Evolutionary conservation across 2,329 filamentous ascomycete genomes (phyloP).

Genomic region (Chaetomium globosum): DNA sequence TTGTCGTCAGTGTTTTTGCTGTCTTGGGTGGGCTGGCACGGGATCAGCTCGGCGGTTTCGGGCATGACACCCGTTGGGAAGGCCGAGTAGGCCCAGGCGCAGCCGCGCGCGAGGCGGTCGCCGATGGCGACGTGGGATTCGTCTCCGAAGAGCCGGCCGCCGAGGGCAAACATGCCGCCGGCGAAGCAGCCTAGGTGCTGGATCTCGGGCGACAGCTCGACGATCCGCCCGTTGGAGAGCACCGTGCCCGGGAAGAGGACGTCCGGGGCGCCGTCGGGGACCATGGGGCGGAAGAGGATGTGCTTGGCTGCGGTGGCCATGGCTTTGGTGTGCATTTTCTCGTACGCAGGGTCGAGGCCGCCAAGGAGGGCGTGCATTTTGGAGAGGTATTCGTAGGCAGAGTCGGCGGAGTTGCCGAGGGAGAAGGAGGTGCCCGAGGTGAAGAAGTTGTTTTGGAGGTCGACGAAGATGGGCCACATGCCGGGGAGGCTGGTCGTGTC

Average conservation of each 20-base stretch:
- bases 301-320: slow-evolving; percentile 63
- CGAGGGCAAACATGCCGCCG: slow-evolving; percentile 51
- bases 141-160: slow-evolving; percentile 43
- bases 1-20: neutral
- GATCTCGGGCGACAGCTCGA: slow-evolving; percentile 42
- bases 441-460: slow-evolving; percentile 59
- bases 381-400: slow-evolving; percentile 62
- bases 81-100: slow-evolving; percentile 57
- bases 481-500: slow-evolving; percentile 69
- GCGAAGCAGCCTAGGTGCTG: slow-evolving; percentile 50
- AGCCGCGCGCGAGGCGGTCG: slow-evolving; percentile 55
- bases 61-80: slow-evolving; percentile 59
- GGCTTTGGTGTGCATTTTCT: slow-evolving; percentile 64
- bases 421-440: slow-evolving; percentile 45
- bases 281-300: slow-evolving; percentile 70
- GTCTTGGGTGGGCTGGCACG: slow-evolving; percentile 32
- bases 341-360: slow-evolving; percentile 64
- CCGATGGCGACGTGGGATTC: slow-evolving; percentile 49
- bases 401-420: slow-evolving; percentile 52
- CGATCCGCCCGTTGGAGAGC: slow-evolving; percentile 37
- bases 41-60: slow-evolving; percentile 49
- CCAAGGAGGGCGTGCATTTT: slow-evolving; percentile 66
- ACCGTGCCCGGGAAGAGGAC: slow-evolving; percentile 60
- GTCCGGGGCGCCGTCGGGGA: slow-evolving; percentile 52
- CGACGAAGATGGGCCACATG: slow-evolving; percentile 69